A percentile compares a stretch with the other conserved stretches of the same genome.
These are phyloP conservation scores for Fusarium tupiense DNA, from an alignment of 2,329 filamentous ascomycete genomes.

Conservation along the genomic window DNA sequence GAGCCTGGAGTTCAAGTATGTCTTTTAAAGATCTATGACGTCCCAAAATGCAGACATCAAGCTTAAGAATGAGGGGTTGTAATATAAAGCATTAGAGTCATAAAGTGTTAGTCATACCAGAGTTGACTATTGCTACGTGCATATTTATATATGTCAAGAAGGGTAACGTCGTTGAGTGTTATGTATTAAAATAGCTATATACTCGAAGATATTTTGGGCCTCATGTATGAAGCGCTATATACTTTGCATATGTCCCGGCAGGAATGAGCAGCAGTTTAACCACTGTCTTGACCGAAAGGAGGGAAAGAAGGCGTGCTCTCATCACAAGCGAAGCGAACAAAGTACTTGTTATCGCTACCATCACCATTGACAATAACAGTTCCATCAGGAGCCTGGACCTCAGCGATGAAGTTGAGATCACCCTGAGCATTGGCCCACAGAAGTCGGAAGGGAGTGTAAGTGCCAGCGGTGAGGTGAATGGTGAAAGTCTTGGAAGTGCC, in stretches of 20 bases:
- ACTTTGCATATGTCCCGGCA: background rate
- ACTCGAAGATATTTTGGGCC: background rate
- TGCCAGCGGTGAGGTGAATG: background rate
- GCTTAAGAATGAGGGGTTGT: accelerated
- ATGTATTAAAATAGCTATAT: background rate
- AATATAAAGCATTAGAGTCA: background rate
- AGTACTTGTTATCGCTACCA: background rate
- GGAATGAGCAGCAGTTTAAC: background rate
- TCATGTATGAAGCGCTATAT: background rate
- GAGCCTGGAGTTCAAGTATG: conserved; percentile 30
- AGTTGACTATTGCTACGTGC: background rate
- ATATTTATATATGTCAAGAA: background rate
- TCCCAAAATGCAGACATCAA: accelerated
- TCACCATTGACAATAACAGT: conserved; percentile 3
- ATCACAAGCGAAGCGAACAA: conserved; percentile 3
- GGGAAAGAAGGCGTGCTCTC: background rate
- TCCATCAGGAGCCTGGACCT: conserved; percentile 4
- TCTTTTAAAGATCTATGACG: conserved; percentile 36
- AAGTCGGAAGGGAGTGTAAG: conserved; percentile 12
- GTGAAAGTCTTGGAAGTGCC: background rate
- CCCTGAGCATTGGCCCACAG: conserved; percentile 18
- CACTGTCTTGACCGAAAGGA: background rate
- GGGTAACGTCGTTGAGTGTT: background rate
- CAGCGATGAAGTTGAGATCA: conserved; percentile 5
- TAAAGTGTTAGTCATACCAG: background rate